Conservation (phyloP, 805 yeast species). For the Candida takata region DNA sequence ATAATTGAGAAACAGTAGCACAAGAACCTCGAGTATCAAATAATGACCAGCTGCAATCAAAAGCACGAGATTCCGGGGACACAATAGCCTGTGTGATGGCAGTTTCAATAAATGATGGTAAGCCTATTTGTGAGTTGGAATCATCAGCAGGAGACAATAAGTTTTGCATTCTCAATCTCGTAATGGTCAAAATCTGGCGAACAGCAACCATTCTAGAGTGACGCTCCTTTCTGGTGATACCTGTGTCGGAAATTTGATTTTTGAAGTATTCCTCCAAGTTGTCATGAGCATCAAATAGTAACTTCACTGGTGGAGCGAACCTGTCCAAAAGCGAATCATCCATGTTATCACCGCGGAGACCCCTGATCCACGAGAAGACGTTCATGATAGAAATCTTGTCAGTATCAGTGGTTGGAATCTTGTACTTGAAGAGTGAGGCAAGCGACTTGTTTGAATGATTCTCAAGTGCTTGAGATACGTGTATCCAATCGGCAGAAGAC, state of each 20-base stretch:
- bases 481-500: slow-evolving; percentile 70
- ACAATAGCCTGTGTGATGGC: slow-evolving; percentile 67
- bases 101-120: slow-evolving; percentile 83
- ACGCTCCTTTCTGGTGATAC: slow-evolving; percentile 53
- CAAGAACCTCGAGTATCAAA: slow-evolving; percentile 30
- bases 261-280: slow-evolving; percentile 60
- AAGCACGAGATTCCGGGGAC: slow-evolving; percentile 73
- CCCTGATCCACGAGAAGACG: slow-evolving; percentile 62
- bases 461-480: slow-evolving; percentile 67
- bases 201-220: slow-evolving; percentile 62
- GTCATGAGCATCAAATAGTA: slow-evolving; percentile 58
- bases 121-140: too few relatives aligned
- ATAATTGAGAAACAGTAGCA: slow-evolving; percentile 27
- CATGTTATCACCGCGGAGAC: slow-evolving; percentile 40
- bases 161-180: slow-evolving; percentile 59
- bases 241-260: slow-evolving; percentile 56
- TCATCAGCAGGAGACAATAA: slow-evolving; percentile 35
- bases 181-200: slow-evolving; percentile 56
- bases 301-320: slow-evolving; percentile 65
- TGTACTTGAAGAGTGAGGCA: slow-evolving; percentile 48
- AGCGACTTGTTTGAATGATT: slow-evolving; percentile 52
- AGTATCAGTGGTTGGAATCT: slow-evolving; percentile 24
- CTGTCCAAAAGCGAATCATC: slow-evolving; percentile 36
- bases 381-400: slow-evolving; percentile 62
- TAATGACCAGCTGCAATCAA: slow-evolving; percentile 60